These are phyloP conservation scores for Fusarium drepaniforme DNA, from an alignment of 2,329 filamentous ascomycete genomes.

Conservation along the genomic window DNA sequence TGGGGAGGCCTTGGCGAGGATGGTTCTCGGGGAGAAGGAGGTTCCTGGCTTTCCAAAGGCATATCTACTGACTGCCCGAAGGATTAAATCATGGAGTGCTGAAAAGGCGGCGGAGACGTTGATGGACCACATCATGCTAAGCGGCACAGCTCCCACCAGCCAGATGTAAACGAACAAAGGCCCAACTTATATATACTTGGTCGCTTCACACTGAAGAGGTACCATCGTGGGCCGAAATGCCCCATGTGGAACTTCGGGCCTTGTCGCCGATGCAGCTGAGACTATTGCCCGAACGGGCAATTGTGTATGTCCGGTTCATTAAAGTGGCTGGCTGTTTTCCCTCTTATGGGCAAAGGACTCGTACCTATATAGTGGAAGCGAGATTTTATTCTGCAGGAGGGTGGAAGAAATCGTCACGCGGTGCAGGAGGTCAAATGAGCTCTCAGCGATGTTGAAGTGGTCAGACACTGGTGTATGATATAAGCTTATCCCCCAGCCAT, in stretches of 20 bases:
- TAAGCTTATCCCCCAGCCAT: background rate
- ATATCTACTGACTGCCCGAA: constrained; percentile 16
- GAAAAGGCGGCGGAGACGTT: constrained; percentile 28
- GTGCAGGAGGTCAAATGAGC: too few relatives aligned
- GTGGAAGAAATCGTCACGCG: too few relatives aligned
- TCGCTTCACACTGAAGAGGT: background rate
- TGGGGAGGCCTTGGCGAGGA: constrained; percentile 53
- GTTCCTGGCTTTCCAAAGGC: constrained; percentile 31
- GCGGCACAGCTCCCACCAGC: constrained; percentile 8
- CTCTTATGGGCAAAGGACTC: too few relatives aligned
- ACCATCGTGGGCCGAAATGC: too few relatives aligned
- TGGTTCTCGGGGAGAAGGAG: constrained; percentile 38
- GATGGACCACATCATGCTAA: constrained; percentile 31
- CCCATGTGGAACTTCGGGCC: too few relatives aligned
- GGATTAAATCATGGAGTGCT: constrained; percentile 16
- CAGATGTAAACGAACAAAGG: constrained; percentile 3
- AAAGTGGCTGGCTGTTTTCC: too few relatives aligned
- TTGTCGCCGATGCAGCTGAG: too few relatives aligned
- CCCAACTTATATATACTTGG: background rate
- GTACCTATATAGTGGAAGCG: too few relatives aligned
- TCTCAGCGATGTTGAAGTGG: background rate
- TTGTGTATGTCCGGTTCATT: too few relatives aligned
- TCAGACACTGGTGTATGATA: background rate
- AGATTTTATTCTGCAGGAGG: too few relatives aligned
- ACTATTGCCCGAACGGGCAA: too few relatives aligned